Base-by-base conservation (phyloP, 345 rosid genomes). In the Euphorbia pulcherrima region DNA sequence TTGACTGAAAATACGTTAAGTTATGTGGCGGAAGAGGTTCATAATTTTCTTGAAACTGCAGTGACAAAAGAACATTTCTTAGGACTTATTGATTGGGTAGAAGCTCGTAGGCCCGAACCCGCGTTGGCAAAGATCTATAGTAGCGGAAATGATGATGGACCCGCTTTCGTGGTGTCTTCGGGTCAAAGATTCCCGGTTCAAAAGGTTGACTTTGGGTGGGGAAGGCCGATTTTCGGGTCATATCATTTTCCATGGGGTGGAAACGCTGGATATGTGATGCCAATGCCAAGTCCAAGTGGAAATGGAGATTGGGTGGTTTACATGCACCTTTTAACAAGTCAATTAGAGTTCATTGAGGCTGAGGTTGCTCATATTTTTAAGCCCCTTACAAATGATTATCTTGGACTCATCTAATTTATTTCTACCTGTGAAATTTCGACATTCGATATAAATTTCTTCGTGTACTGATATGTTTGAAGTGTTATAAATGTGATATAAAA, bases 71-170 rank as follows among this genome's bases (percentile, higher is more conserved):
- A 86, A 55, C 94, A 90, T 75, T 88, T 90, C 78, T 68, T 88
- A 75, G 84, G 83, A 13, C 72, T 90, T 72, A 83, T 90, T 59
- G 97, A 90, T 65, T 90, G 92, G 92, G 90, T 90, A 16, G 92
- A 90, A 76, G 83, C 79, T 1, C 85, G 54, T 10, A 84, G 88
- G 9, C 97, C 97, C 0, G 74, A 67, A 50, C 83, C 83, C 2
- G 77, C 79, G 14, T 5, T 83, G 66, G 71, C 90, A 26, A 90
- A 75, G 83, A 80, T 90, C 26, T 88, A 86, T 59, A 17, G 73
- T 54, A 17, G 14, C n/a, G 83, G 68, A 17, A 71, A 68, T 0
- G 77, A 79, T 0, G 86, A 81, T 5, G 86, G 81, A 17, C 91
- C 92, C 0, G 85, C 92, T 1, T 73, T 90, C 27, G 94, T 88